Conservation (phyloP, 306 rosid species). For the Arachis hypogaea region DNA sequence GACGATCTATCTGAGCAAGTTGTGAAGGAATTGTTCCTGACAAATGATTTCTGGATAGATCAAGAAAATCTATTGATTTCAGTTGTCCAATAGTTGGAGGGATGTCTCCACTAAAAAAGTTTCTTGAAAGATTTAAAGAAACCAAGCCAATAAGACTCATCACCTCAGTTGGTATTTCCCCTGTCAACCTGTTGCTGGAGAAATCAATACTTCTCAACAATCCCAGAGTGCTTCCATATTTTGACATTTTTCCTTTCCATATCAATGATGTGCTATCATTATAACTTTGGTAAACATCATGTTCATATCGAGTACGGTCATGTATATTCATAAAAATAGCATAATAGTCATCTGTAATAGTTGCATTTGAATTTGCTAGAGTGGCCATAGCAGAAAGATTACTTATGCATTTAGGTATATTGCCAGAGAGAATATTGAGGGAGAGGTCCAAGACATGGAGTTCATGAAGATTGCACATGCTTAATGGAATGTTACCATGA, state of each 20-base stretch:
- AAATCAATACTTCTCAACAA: conserved; percentile 25
- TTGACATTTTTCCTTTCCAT: not conserved
- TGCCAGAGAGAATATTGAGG: not conserved
- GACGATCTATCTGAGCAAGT: not conserved
- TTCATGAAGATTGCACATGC: not conserved
- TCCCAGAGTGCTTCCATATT: not conserved
- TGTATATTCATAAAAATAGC: too few species aligned
- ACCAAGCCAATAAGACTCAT: conserved; percentile 15
- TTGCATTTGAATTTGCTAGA: not conserved
- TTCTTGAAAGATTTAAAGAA: conserved; percentile 32
- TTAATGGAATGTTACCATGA: not conserved
- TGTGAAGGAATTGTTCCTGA: not conserved
- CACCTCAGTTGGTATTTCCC: conserved; percentile 8
- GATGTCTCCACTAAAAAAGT: not conserved
- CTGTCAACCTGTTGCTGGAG: not conserved
- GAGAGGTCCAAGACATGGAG: not conserved
- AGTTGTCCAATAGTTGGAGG: conserved; percentile 1
- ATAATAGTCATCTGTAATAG: too few species aligned
- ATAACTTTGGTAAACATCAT: not conserved
- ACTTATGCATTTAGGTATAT: not conserved
- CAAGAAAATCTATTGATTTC: conserved; percentile 9
- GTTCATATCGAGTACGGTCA: too few species aligned
- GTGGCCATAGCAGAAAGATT: not conserved
- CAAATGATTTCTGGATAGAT: conserved; percentile 29
- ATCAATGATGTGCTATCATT: not conserved